Evolutionary conservation across 2,329 filamentous ascomycete genomes (phyloP).

Genomic region (Diaporthe ilicicola): DNA sequence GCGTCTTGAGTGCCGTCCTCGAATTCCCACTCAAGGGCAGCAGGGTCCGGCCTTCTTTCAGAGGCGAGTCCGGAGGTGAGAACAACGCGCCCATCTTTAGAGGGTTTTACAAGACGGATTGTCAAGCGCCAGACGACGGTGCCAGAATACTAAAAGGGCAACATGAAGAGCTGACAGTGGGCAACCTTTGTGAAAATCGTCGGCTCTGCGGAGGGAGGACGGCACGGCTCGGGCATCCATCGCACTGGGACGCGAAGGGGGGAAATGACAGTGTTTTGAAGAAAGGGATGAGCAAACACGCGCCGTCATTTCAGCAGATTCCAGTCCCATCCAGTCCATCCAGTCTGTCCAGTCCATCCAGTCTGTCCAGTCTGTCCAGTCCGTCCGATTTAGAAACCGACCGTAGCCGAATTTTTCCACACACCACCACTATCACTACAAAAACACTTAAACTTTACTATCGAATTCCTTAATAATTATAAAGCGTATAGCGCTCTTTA

Average conservation of each 20-base stretch:
- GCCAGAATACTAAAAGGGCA: not conserved
- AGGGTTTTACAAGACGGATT: not conserved
- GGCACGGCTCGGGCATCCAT: not conserved
- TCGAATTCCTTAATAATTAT: too few species aligned
- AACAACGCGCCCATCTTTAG: constrained; percentile 16
- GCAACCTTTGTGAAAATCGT: not conserved
- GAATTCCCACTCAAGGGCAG: constrained; percentile 5
- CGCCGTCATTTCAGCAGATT: constrained; percentile 13
- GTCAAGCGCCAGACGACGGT: not conserved
- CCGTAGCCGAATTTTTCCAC: too few species aligned
- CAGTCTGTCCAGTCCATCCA: too few species aligned
- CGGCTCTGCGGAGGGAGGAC: not conserved
- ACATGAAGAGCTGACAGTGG: not conserved
- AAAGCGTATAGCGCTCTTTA: too few species aligned
- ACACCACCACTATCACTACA: too few species aligned
- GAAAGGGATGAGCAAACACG: constrained; percentile 19
- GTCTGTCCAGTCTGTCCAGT: too few species aligned
- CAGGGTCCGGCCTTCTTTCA: constrained; percentile 22
- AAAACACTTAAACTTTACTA: too few species aligned
- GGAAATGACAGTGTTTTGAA: not conserved
- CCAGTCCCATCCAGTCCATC: not conserved
- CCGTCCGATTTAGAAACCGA: too few species aligned
- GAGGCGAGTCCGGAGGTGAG: constrained; percentile 14
- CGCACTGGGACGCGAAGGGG: not conserved
- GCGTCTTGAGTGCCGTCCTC: not conserved